Percentiles rank a stretch among this genome's conserved stretches.
Conservation (phyloP, 1,139 yeast genomes). For the Geotrichum cucujoidarum region DNA sequence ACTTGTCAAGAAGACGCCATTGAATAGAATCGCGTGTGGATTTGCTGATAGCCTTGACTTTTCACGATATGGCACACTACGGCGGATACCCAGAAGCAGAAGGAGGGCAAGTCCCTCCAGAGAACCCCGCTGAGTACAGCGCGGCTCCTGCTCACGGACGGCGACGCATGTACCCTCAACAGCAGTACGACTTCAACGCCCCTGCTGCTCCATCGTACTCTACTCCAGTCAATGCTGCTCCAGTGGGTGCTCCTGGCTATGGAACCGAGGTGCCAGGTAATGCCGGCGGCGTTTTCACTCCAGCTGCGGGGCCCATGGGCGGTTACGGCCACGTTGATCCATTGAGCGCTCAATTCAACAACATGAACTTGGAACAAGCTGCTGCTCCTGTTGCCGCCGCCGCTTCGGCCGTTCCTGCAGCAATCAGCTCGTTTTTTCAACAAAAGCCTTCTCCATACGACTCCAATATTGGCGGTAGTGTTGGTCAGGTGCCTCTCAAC, state of each 20-base stretch:
- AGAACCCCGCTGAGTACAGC: slow-evolving; percentile 7
- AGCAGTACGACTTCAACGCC: slow-evolving; percentile 18
- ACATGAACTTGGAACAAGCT: slow-evolving; percentile 26
- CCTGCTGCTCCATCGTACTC: slow-evolving; percentile 12
- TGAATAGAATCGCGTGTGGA: too few relatives aligned
- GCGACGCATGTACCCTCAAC: slow-evolving; percentile 19
- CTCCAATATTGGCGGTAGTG: not conserved
- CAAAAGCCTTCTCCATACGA: too few relatives aligned
- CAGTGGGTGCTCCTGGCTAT: slow-evolving; percentile 12
- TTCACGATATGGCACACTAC: slow-evolving; percentile 19
- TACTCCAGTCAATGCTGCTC: slow-evolving; percentile 1
- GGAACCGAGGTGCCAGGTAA: slow-evolving; percentile 3
- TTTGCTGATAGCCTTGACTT: too few relatives aligned
- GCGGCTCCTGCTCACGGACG: slow-evolving; percentile 7
- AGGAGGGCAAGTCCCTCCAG: slow-evolving; percentile 8
- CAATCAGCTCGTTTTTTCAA: too few relatives aligned
- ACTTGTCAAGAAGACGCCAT: too few relatives aligned
- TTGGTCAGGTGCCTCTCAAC: slow-evolving; percentile 6
- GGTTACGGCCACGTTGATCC: slow-evolving; percentile 19
- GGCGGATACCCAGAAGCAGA: slow-evolving; percentile 12
- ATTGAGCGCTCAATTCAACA: slow-evolving; percentile 28
- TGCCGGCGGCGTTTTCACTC: slow-evolving; percentile 17
- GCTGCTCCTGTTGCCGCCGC: too few relatives aligned
- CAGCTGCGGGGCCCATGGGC: slow-evolving; percentile 12
- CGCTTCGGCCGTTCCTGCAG: slow-evolving; percentile 15